Base-by-base conservation (phyloP, 2,329 filamentous ascomycete genomes). In the Apiospora koreana region DNA sequence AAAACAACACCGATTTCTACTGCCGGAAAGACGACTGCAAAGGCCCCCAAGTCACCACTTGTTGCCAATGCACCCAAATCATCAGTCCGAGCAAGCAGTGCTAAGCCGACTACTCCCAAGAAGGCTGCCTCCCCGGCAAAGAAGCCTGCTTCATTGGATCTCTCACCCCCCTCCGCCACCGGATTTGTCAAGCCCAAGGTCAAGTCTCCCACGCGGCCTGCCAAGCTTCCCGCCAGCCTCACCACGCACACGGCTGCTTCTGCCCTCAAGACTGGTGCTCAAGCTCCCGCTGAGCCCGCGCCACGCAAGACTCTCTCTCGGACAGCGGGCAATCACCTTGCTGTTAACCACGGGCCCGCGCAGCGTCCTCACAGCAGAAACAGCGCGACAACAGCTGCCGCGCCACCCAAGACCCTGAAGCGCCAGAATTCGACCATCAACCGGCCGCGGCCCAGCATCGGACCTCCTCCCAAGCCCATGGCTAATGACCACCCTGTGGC, bases 241-340 rank as follows among this genome's bases (percentile, higher is more conserved):
- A 92, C 86, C 31, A 90, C 91, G 7, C 92, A 91, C 42, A 94
- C 92, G 3, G 88, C 92, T 31, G 86, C 92, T 0, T 94, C 89
- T 1, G 88, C 87, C 21, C 91, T 89, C 18, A 93, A 91, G 79
- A 83, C 86, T 67, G 84, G 84, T n/a, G 38, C 38, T n/a, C 31
- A 38, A 6, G 64, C 64, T n/a, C 77, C 70, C 31, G 71, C 72
- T 76, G 70, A 74, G 25, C 74, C 75, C 14, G 73, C 78, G 2
- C 78, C 78, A 2, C 78, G 81, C 54, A 82, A 83, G 72, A 85
- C 86, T 14, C 78, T 82, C 21, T 83, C 78, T 69, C 83, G 79
- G 73, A 81, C 78, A 72, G 83, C 77, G 35, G 81, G 81, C 41
- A 83, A 68, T 25, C 45, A 76, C 71, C 70, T 76, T 0, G 72